Percentiles rank a stretch among this genome's conserved stretches.
These are phyloP conservation scores for Mycena galericulata DNA, from an alignment of 768 basidiomycete genomes.

Conservation along the genomic window DNA sequence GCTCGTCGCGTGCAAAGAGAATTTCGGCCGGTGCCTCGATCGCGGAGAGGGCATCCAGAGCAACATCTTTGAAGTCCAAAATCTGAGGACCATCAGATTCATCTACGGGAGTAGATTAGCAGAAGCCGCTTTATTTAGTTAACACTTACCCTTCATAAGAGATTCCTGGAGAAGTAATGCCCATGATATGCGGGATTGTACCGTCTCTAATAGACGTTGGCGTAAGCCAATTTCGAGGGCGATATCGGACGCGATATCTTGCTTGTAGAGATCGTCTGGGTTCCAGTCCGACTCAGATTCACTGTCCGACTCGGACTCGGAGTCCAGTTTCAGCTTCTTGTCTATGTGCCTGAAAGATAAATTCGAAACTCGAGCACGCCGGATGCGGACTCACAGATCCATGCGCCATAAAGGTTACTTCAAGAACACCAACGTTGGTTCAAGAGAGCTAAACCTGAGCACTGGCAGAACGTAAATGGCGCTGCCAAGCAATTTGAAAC, in stretches of 20 bases:
- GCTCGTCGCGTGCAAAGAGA: slow-evolving; percentile 49
- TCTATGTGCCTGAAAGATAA: slow-evolving; percentile 30
- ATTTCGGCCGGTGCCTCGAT: slow-evolving; percentile 55
- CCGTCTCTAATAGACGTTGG: slow-evolving; percentile 52
- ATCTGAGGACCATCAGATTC: slow-evolving; percentile 32
- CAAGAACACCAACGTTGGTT: too few relatives aligned
- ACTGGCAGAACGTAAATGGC: neutral
- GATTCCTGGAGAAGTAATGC: slow-evolving; percentile 56
- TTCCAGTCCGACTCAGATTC: slow-evolving; percentile 24
- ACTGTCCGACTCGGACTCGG: slow-evolving; percentile 2
- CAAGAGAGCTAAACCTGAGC: too few relatives aligned
- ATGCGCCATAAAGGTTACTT: too few relatives aligned
- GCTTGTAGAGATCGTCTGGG: slow-evolving; percentile 20
- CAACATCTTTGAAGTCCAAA: slow-evolving; percentile 51
- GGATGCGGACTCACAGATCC: neutral
- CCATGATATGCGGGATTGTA: slow-evolving; percentile 63
- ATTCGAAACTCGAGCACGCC: neutral
- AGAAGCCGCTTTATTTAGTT: neutral
- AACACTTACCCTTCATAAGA: slow-evolving; percentile 45
- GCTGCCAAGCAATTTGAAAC: neutral
- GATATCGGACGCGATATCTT: slow-evolving; percentile 48
- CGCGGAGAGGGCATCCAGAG: slow-evolving; percentile 53
- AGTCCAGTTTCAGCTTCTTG: slow-evolving; percentile 25
- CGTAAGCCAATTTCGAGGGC: slow-evolving; percentile 61
- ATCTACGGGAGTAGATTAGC: slow-evolving; percentile 20